phyloP scores from a whole-genome alignment of 495 filamentous ascomycete species.

The Neurospora tetrasperma region DNA sequence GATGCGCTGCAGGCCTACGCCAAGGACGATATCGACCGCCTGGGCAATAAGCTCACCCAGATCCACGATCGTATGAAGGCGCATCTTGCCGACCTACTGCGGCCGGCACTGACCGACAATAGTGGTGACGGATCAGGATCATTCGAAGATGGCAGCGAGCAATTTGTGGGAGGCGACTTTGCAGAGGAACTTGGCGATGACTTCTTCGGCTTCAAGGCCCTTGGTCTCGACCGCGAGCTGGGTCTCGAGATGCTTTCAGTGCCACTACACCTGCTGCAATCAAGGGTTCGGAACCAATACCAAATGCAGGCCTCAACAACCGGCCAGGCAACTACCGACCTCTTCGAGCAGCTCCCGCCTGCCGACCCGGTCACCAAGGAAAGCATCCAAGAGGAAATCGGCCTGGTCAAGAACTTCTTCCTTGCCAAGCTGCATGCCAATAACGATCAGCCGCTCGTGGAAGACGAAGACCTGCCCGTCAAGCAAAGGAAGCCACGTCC shows the following conservation, averaged over 20 bases:
- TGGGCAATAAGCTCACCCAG: constrained; percentile 66
- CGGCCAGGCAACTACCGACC: constrained; percentile 39
- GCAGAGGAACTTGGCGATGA: constrained; percentile 96
- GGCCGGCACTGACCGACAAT: constrained; percentile 69
- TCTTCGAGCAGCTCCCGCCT: constrained; percentile 60
- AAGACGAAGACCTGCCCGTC: constrained; percentile 88
- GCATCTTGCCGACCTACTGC: constrained; percentile 79
- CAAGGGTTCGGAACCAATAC: constrained; percentile 70
- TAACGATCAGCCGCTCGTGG: constrained; percentile 69
- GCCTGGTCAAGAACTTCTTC: constrained; percentile 82
- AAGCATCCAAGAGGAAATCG: constrained; percentile 67
- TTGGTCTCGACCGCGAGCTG: constrained; percentile 84
- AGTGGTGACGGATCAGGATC: constrained; percentile 78
- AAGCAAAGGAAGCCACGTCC: constrained; percentile 90
- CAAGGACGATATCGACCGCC: constrained; percentile 86
- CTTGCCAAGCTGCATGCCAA: constrained; percentile 74
- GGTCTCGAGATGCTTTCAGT: constrained; percentile 78
- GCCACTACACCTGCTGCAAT: constrained; percentile 88
- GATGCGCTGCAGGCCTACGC: constrained; percentile 80
- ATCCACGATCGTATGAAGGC: constrained; percentile 90
- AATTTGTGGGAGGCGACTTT: constrained; percentile 94
- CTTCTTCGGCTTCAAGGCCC: constrained; percentile 96
- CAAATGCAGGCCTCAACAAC: constrained; percentile 59
- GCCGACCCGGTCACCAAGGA: constrained; percentile 73
- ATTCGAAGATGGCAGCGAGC: constrained; percentile 93